Base-by-base conservation (phyloP, 2,329 filamentous ascomycete genomes). In the Calonectria multiphialidica region DNA sequence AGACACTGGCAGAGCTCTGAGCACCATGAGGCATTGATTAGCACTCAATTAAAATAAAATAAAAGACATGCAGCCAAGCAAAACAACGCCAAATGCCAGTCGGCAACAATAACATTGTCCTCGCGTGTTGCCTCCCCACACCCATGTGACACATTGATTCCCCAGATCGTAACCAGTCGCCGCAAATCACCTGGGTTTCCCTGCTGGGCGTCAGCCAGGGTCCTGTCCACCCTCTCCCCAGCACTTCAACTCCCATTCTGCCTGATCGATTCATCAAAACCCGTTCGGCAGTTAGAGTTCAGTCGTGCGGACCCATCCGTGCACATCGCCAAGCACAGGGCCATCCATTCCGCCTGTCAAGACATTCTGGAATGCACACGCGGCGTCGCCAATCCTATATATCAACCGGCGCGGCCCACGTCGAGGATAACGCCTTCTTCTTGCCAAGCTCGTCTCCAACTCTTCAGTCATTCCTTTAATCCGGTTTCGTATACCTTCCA, bases 381-480 rank as follows among this genome's bases (percentile, higher is more conserved):
- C 53, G 25, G 25, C n/a, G 40, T 30, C 23, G 25, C 57, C 40
- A 45, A 62, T 59, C 53, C 8, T 47, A 50, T 50, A 53, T 66
- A 66, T 66, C 57, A 53, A 30, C 62, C 5, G n/a, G 3, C 30
- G n/a, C 23, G n/a, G 44, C 44, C 45, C 62, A 40, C 62, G 6
- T 65, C 45, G 16, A 35, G 23, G n/a, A 7, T 5, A 10, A 12
- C 13, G 7, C 25, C 45, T 30, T 42, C 28, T 49, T n/a, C n/a
- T 30, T 13, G 16, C 23, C 35, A 59, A 23, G 53, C 50, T 40
- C 40, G 35, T 42, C 28, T 49, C 40, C 61, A 64, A 40, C 50
- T 49, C 33, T 40, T 49, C 25, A 37, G 66, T 70, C 68, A 49
- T 21, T 69, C 66, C 47, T 69, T 69, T 59, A 23, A 47, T 12